These are phyloP conservation scores for Blastocystis sp. DNA, from an alignment of 352 stramenopile species.

Conservation along the genomic window DNA sequence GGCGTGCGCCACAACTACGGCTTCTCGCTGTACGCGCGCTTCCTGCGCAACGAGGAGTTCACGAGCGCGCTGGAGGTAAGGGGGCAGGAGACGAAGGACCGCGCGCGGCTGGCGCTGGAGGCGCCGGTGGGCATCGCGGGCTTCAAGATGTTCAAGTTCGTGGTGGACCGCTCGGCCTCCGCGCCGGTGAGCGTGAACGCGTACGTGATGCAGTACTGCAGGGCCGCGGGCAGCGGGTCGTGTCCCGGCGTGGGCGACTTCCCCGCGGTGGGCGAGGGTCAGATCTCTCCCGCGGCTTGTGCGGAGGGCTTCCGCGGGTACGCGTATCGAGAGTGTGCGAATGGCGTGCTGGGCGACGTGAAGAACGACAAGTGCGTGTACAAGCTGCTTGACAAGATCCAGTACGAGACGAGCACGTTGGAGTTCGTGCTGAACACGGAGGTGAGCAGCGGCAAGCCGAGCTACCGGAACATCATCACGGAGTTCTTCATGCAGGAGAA, in stretches of 20 bases:
- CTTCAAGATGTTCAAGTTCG: neutral
- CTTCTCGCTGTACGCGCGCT: conserved; percentile 11
- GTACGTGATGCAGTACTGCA: conserved; percentile 21
- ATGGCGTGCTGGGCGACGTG: conserved; percentile 4
- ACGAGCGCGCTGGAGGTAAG: neutral
- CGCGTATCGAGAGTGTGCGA: neutral
- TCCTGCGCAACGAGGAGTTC: neutral
- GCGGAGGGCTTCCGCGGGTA: conserved; percentile 16
- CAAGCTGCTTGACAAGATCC: neutral
- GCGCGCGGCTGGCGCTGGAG: neutral
- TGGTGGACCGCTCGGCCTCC: neutral
- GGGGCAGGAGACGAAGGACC: neutral
- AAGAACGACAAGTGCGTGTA: neutral
- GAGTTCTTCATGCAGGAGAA: conserved; percentile 3
- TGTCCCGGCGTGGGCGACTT: neutral
- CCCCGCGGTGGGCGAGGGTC: neutral
- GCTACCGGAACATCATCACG: conserved; percentile 6
- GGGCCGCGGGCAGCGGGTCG: neutral
- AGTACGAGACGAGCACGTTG: neutral
- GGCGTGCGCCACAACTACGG: neutral
- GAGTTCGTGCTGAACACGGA: conserved; percentile 29
- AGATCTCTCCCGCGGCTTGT: conserved; percentile 41
- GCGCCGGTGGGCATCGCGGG: neutral
- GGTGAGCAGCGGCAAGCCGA: neutral
- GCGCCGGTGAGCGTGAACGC: neutral